phyloP scores from a whole-genome alignment of 257 asterid genomes.

The Salvia rosmarinus region DNA sequence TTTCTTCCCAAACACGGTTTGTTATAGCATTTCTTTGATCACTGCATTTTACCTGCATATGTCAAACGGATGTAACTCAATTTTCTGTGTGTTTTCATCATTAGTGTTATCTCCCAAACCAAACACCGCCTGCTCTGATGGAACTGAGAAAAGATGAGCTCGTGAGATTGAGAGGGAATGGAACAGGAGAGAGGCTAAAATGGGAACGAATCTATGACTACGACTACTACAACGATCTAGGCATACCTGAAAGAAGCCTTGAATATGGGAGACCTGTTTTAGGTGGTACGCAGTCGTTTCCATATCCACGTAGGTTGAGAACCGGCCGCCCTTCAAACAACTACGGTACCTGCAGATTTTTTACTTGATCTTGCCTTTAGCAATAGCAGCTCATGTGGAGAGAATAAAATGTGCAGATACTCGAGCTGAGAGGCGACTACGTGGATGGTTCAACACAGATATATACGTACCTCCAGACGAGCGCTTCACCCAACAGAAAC shows the following conservation, averaged over 20 bases:
- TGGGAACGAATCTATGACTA: conserved; percentile 56
- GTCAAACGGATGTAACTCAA: not conserved
- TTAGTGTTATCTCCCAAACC: conserved; percentile 54
- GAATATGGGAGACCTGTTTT: conserved; percentile 40
- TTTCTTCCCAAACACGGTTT: conserved; percentile 53
- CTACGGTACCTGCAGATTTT: conserved; percentile 29
- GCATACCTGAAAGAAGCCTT: conserved; percentile 39
- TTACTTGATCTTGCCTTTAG: conserved; percentile 14
- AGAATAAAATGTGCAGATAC: conserved; percentile 25
- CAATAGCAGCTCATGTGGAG: conserved; percentile 2
- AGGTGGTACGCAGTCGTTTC: conserved; percentile 49
- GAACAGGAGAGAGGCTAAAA: conserved; percentile 44
- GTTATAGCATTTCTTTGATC: conserved; percentile 22
- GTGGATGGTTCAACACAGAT: conserved; percentile 34
- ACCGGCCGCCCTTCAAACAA: conserved; percentile 45
- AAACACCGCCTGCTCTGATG: conserved; percentile 46
- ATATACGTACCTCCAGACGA: conserved; percentile 53
- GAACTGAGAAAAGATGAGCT: conserved; percentile 52
- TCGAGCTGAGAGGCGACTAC: conserved; percentile 38
- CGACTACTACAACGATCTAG: conserved; percentile 49
- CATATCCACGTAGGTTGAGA: conserved; percentile 58
- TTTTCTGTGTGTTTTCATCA: conserved; percentile 2
- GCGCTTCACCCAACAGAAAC: conserved; percentile 45
- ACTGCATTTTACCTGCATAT: conserved; percentile 5
- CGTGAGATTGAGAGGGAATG: conserved; percentile 48